phyloP scores from a whole-genome alignment of 1,284 basidiomycete species.

The Puccinia triticina region DNA sequence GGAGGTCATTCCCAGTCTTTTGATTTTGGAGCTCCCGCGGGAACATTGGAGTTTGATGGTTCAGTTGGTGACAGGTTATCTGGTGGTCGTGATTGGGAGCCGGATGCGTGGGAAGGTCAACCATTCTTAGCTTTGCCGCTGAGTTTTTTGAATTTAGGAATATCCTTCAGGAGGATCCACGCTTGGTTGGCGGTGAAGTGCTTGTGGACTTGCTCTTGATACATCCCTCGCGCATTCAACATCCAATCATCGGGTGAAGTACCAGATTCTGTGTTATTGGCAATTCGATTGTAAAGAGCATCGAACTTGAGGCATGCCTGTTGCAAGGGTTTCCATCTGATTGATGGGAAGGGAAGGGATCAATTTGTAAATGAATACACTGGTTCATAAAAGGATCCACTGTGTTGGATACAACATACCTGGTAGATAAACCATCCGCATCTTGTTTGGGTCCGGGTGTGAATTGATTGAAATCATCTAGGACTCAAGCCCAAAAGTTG shows the following conservation, averaged over 20 bases:
- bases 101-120: too few relatives aligned
- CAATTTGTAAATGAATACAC: neutral
- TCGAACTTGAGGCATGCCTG: neutral
- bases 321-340: neutral
- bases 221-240: neutral
- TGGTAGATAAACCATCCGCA: neutral
- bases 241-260: conserved; percentile 2
- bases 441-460: neutral
- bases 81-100: neutral
- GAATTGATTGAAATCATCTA: neutral
- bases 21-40: neutral
- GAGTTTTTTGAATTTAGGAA: neutral
- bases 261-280: neutral
- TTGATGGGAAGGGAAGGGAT: neutral
- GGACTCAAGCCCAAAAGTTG: neutral
- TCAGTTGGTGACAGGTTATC: neutral
- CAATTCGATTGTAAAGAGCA: neutral
- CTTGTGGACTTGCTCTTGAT: neutral
- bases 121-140: neutral
- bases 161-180: neutral
- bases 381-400: neutral
- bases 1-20: neutral
- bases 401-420: too few relatives aligned
- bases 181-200: neutral
- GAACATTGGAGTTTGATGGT: neutral